These are phyloP conservation scores for Moesziomyces antarcticus DNA, from an alignment of 1,284 basidiomycete genomes.

Conservation along the genomic window DNA sequence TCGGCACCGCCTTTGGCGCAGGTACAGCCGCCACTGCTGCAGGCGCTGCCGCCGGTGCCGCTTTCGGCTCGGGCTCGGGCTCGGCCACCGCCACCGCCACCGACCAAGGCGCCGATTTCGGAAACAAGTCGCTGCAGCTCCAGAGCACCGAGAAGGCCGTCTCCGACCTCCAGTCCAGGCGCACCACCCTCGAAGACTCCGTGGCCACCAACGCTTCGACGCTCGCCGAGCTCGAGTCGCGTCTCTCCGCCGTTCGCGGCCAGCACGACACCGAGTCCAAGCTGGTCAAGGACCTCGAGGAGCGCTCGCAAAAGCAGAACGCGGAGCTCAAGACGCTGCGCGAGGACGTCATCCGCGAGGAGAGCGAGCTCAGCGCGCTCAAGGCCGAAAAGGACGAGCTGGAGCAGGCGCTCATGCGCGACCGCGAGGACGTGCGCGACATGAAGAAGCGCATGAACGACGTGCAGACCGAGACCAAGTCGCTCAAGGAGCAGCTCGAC, in stretches of 20 bases:
- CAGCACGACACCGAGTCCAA: slow-evolving; percentile 87
- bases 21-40: slow-evolving; percentile 18
- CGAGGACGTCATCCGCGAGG: slow-evolving; percentile 85
- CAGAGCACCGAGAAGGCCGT: slow-evolving; percentile 58
- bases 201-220: slow-evolving; percentile 44
- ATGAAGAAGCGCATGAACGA: slow-evolving; percentile 86
- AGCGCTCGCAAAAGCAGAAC: slow-evolving; percentile 78
- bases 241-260: slow-evolving; percentile 70
- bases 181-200: slow-evolving; percentile 43
- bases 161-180: slow-evolving; percentile 48
- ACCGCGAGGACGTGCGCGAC: slow-evolving; percentile 93
- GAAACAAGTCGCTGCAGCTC: slow-evolving; percentile 55
- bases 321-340: slow-evolving; percentile 80
- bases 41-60: slow-evolving; percentile 20
- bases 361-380: slow-evolving; percentile 90
- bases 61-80: slow-evolving; percentile 7
- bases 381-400: slow-evolving; percentile 91
- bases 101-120: slow-evolving; percentile 50
- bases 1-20: slow-evolving; percentile 33
- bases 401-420: slow-evolving; percentile 85
- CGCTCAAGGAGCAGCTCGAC: slow-evolving; percentile 81
- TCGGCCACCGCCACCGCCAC: too few species aligned
- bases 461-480: slow-evolving; percentile 79
- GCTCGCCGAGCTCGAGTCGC: slow-evolving; percentile 62
- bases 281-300: slow-evolving; percentile 78